Evolutionary conservation across 441 rosid genomes (phyloP), one percentile per base, ranked within the genome.

Genomic region (Adansonia grandidieri): DNA sequence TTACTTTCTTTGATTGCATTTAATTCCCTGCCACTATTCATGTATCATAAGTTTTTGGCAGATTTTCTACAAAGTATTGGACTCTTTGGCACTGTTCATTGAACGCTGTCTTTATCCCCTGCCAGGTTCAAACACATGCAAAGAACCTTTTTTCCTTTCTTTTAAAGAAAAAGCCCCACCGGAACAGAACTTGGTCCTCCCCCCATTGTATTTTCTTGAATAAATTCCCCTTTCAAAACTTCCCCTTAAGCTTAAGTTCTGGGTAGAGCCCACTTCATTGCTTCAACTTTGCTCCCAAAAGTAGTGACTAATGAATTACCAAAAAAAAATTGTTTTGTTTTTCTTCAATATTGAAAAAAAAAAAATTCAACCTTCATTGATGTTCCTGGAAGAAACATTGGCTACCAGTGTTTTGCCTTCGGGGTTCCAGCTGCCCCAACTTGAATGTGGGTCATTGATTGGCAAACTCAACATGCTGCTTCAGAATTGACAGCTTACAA

Each of bases 61-160:
- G 86, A 50, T 63, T 67, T 51, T 50, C 81, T 74, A 67, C 85
- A 82, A 42, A 69, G 67, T 37, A 77, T 73, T 80, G 82, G 78
- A 73, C 67, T 64, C 71, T 58, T 71, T 74, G 71, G 73, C 77
- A 73, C 76, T 72, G 81, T 78, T 73, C 54, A 13, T 15, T 71
- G 50, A 28, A 45, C 54, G 58, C 85, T 74, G 80, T 79, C 66
- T 75, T 74, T 79, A 73, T 78, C 77, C 51, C 79, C 74, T 70
- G 84, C 50, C 87, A 79, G 83, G 62, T 82, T 68, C 80, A 6
- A 82, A 88, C 89, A 85, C 87, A 85, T 83, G 86, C 87, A 66
- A 78, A 57, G 37, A 69, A 64, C 76, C 48, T 78, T 86, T 83
- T 22, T 9, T 5, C 1, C 20, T 2, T 28, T 28, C 32, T 28